phyloP scores from a whole-genome alignment of 176 grass and related monocot species.

The Triticum urartu region DNA sequence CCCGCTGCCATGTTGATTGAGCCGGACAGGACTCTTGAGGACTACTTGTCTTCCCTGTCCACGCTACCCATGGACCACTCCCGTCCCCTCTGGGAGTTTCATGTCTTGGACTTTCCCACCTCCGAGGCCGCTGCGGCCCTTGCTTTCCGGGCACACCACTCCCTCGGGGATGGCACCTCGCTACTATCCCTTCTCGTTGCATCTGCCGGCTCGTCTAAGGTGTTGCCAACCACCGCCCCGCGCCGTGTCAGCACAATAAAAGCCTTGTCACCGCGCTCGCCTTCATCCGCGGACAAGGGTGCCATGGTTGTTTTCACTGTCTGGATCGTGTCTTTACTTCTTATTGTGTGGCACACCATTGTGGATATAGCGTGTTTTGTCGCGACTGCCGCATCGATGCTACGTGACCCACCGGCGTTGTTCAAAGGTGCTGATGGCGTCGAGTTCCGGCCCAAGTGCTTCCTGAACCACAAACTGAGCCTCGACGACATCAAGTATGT shows the following conservation, averaged over 20 bases:
- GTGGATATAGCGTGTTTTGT: constrained; percentile 42
- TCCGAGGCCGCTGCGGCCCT: constrained; percentile 40
- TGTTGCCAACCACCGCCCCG: neutral
- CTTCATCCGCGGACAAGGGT: neutral
- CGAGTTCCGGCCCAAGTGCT: constrained; percentile 49
- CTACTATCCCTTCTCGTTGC: constrained; percentile 78
- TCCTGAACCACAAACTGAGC: constrained; percentile 61
- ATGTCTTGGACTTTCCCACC: constrained; percentile 78
- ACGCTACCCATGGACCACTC: constrained; percentile 41
- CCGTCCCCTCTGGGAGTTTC: constrained; percentile 72
- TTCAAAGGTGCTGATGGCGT: constrained; percentile 52
- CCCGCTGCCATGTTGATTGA: constrained; percentile 1
- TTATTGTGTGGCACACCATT: constrained; percentile 56
- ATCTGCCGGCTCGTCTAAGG: constrained; percentile 49
- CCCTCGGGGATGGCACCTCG: constrained; percentile 78
- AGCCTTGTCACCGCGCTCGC: neutral
- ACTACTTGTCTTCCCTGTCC: constrained; percentile 74
- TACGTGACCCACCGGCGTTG: constrained; percentile 46
- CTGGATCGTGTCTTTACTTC: constrained; percentile 28
- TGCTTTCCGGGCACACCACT: constrained; percentile 69
- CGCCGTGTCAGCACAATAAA: constrained; percentile 22
- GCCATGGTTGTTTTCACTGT: neutral
- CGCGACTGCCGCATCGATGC: constrained; percentile 26
- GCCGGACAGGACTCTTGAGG: constrained; percentile 43
- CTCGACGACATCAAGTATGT: constrained; percentile 73